Conservation (phyloP, 495 filamentous ascomycete species). For the Talaromyces liani region DNA sequence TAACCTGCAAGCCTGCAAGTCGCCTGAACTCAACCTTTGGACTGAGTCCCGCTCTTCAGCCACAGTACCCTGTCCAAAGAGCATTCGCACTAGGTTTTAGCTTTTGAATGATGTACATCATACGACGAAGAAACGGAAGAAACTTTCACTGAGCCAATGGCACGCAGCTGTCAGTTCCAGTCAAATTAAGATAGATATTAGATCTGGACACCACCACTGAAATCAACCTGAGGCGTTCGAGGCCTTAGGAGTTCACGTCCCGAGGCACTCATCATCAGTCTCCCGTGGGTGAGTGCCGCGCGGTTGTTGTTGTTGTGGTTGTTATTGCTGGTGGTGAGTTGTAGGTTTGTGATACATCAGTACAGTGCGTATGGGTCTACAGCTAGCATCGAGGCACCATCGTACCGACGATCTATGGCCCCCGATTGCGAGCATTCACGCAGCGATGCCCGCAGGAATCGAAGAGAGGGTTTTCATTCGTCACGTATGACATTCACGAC, state of each 20-base stretch:
- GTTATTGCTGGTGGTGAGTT: not conserved
- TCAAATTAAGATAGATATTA: not conserved
- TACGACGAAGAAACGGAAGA: not conserved
- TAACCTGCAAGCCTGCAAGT: not conserved
- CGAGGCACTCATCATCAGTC: not conserved
- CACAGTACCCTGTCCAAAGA: not conserved
- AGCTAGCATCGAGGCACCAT: not conserved
- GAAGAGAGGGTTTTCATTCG: not conserved
- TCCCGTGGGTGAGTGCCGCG: not conserved
- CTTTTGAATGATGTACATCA: slow-evolving; percentile 1
- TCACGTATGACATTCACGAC: not conserved
- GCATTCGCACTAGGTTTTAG: not conserved
- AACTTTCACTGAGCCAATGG: not conserved
- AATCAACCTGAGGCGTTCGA: not conserved
- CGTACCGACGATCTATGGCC: not conserved
- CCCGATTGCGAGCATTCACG: not conserved
- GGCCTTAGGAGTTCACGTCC: too few relatives aligned
- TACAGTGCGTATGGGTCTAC: not conserved
- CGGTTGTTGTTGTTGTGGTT: not conserved
- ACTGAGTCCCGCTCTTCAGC: not conserved
- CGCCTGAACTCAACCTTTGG: not conserved
- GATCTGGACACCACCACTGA: not conserved
- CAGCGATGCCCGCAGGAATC: not conserved
- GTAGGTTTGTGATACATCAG: not conserved
- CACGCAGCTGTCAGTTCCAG: not conserved